Evolutionary conservation across 1,139 yeast species (phyloP), one percentile per base, ranked within the genome.

Genomic region (Geotrichum carabidarum): DNA sequence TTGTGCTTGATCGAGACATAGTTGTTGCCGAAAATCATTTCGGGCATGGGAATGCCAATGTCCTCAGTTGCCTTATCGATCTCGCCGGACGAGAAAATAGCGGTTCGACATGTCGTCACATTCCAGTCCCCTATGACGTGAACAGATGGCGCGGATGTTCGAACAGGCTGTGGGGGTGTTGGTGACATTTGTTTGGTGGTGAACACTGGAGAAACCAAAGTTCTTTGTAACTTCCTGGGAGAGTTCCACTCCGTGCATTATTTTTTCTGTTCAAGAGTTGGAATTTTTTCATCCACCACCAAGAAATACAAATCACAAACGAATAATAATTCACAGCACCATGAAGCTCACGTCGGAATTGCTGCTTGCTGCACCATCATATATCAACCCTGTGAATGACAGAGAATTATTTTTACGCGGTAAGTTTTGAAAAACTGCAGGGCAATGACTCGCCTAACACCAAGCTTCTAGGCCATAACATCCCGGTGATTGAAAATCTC

Each of bases 11-110:
- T 67, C 51, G 74, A 54, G 37, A 90, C 83, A 57, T 72, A 71
- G 67, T 87, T 91, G 62, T 87, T 83, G n/a, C 98, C 98, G 72
- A 93, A 93, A 14, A 93, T 90, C 99, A 93, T 93, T 67, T 93
- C 99, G 0, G 99, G 99, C 52, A 93, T 72, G 0, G 98, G 96
- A 61, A 93, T 81, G 9, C 82, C 82, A 56, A 85, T 77, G 54
- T 78, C 69, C 6, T 78, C 80, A 57, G 82, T 85, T 62, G 85
- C 78, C 9, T 72, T 72, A 58, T 90, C 97, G 57, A 93, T 78
- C 66, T 90, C 96, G 2, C 72, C 74, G 0, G 93, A 77, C 60
- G 80, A 84, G 57, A 89, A 72, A 46, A 93, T 93, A 0, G 99
- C 95, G 54, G 79, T 80, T 66, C 89, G 83, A 48, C 76, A 73